These are phyloP conservation scores for Scenedesmus sp. DNA, from an alignment of 163 green algal species.

Conservation along the genomic window DNA sequence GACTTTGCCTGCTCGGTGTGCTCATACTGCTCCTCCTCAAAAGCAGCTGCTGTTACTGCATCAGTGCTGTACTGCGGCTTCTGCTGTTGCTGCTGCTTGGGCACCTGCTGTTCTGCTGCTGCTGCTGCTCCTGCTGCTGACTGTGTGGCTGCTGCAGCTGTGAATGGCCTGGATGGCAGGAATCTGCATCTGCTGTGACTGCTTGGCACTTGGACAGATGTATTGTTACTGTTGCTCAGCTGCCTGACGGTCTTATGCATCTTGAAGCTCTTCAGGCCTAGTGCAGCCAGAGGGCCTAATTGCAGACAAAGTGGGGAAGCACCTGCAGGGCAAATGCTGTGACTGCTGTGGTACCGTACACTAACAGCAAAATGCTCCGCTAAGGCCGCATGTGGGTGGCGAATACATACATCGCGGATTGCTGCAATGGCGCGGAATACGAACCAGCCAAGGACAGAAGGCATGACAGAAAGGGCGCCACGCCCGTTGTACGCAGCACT, in stretches of 20 bases:
- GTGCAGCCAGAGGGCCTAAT: neutral
- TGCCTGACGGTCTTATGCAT: conserved; percentile 5
- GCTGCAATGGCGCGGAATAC: neutral
- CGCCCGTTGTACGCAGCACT: too few relatives aligned
- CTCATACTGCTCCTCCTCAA: conserved; percentile 47
- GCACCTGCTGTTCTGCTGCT: neutral
- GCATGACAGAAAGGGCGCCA: neutral
- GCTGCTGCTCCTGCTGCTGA: neutral
- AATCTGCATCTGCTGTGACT: neutral
- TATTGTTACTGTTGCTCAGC: neutral
- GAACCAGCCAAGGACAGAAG: neutral
- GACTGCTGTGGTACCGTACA: too few relatives aligned
- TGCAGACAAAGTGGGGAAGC: neutral
- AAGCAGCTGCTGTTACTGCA: neutral
- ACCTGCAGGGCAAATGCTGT: neutral
- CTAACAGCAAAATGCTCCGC: too few relatives aligned
- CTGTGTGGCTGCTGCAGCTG: conserved; percentile 15
- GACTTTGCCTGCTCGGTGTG: neutral
- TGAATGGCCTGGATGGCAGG: neutral
- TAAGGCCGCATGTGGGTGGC: neutral
- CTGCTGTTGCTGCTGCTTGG: neutral
- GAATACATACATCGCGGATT: neutral
- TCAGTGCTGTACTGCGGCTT: conserved; percentile 15
- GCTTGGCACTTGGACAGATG: neutral
- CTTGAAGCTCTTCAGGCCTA: neutral